Percentiles rank a stretch among this genome's conserved stretches.
phyloP scores from a whole-genome alignment of 768 basidiomycete genomes.

The Boletus rubroflammeus region DNA sequence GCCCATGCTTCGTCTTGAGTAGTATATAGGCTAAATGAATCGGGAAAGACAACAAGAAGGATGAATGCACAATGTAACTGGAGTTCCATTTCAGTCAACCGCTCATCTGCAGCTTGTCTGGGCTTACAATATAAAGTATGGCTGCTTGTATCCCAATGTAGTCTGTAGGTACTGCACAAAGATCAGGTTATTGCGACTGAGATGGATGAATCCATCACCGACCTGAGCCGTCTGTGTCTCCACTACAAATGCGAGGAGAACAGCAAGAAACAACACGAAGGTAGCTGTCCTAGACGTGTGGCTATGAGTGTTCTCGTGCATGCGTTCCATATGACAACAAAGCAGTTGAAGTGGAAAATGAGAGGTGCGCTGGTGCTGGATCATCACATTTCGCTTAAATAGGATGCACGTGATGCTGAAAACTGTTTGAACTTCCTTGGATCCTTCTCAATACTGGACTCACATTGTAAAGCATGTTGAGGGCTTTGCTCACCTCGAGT shows the following conservation, averaged over 20 bases:
- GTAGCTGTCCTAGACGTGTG: slow-evolving; percentile 39
- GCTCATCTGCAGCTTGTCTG: not conserved
- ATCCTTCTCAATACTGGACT: not conserved
- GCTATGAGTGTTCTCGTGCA: not conserved
- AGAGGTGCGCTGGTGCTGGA: not conserved
- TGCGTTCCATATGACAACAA: slow-evolving; percentile 3
- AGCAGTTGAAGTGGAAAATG: not conserved
- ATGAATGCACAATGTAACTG: slow-evolving; percentile 86
- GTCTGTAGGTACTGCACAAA: slow-evolving; percentile 70
- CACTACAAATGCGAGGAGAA: slow-evolving; percentile 67
- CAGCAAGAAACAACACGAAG: slow-evolving; percentile 51
- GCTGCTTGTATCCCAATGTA: slow-evolving; percentile 72
- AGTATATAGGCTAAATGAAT: slow-evolving; percentile 71
- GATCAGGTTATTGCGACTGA: slow-evolving; percentile 1
- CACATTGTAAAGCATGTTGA: slow-evolving; percentile 41
- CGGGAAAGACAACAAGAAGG: slow-evolving; percentile 76
- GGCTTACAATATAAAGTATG: slow-evolving; percentile 83
- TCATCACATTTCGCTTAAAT: not conserved
- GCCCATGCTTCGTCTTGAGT: slow-evolving; percentile 44
- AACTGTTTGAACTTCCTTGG: not conserved
- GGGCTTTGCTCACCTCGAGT: slow-evolving; percentile 60
- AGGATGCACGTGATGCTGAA: not conserved
- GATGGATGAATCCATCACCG: slow-evolving; percentile 9
- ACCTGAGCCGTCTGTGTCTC: slow-evolving; percentile 82
- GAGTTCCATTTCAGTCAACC: not conserved